Evolutionary conservation across 1,284 basidiomycete species (phyloP).

Genomic region (Violaceomyces palustris): DNA sequence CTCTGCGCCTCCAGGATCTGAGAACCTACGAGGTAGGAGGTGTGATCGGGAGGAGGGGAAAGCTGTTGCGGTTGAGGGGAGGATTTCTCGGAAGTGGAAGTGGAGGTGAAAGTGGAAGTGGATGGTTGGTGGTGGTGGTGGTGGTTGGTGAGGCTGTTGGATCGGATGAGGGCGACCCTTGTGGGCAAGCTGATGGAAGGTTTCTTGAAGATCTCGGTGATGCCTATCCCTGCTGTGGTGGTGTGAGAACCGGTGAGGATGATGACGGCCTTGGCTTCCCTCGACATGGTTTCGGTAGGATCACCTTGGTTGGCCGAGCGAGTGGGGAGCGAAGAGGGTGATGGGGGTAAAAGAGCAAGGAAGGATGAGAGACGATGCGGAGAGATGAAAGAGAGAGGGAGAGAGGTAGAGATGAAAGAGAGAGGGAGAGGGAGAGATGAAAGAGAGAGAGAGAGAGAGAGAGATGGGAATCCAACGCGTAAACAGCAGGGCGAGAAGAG

Average conservation of each 20-base stretch:
- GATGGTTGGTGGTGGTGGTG: too few species aligned
- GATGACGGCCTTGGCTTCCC: slow-evolving; percentile 74
- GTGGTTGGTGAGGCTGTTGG: slow-evolving; percentile 2
- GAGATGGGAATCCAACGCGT: too few species aligned
- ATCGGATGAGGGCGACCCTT: slow-evolving; percentile 19
- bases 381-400: too few species aligned
- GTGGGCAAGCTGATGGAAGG: slow-evolving; percentile 61
- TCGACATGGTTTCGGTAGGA: too few species aligned
- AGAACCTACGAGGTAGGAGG: slow-evolving; percentile 73
- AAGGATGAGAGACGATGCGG: too few species aligned
- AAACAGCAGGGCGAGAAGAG: too few species aligned
- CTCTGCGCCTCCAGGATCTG: slow-evolving; percentile 73
- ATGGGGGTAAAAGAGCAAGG: too few species aligned
- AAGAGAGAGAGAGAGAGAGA: too few species aligned
- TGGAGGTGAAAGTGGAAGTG: background rate
- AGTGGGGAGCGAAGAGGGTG: too few species aligned
- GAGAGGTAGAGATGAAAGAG: too few species aligned
- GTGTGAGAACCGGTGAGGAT: slow-evolving; percentile 71
- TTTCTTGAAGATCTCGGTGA: slow-evolving; percentile 71
- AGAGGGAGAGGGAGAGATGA: too few species aligned
- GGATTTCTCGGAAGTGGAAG: background rate
- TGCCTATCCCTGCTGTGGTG: slow-evolving; percentile 71
- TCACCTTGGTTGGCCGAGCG: too few species aligned
- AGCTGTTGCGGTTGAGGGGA: background rate
- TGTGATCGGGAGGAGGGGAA: slow-evolving; percentile 16